Base-by-base conservation (phyloP, 164 flowering plant species). In the Aristolochia fimbriata region DNA sequence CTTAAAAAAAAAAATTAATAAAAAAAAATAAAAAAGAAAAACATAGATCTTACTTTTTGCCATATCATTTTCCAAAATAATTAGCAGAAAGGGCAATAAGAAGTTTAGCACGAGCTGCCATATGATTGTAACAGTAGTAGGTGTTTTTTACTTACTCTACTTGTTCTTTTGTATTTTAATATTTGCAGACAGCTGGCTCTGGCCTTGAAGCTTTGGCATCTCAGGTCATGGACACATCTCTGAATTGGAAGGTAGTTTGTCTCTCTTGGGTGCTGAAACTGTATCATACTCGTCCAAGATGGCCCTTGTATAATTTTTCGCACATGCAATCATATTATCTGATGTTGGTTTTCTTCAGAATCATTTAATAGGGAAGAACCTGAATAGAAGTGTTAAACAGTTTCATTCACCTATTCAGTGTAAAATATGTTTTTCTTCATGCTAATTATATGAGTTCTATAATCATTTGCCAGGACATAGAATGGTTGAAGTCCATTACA, bases 401-500 rank as follows among this genome's bases (percentile, higher is more conserved):
- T 19, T 27, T 11, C 45, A 55, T 27, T 27, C 12, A n/a, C 30
- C 30, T 15, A 31, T 27, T 4, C 4, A 23, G 45, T 30, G 2
- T 17, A 14, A 55, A 55, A 17, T 31, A 30, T 30, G 11, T 6
- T 55, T 10, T 27, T 17, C 2, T n/a, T n/a, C n/a, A n/a, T 9
- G 22, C 3, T 12, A 13, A 8, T n/a, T n/a, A 23, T 52, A 51
- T 41, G 66, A 53, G 55, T 47, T 60, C 62, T 51, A 52, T 31
- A 7, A 31, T 31, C 43, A 37, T 37, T 37, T 37, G 6, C 43
- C 78, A 91, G 98, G 98, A 92, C 73, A 77, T 92, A 49, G 67
- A 83, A 76, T 89, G 98, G 97, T 84, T 89, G 58, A 85, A 87
- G 71, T 83, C 91, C 59, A 86, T 92, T 60, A 92, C 98, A 52